Evolutionary conservation across 2,329 filamentous ascomycete genomes (phyloP), one percentile per base, ranked within the genome.

Genomic region (Fusarium nelsonii): DNA sequence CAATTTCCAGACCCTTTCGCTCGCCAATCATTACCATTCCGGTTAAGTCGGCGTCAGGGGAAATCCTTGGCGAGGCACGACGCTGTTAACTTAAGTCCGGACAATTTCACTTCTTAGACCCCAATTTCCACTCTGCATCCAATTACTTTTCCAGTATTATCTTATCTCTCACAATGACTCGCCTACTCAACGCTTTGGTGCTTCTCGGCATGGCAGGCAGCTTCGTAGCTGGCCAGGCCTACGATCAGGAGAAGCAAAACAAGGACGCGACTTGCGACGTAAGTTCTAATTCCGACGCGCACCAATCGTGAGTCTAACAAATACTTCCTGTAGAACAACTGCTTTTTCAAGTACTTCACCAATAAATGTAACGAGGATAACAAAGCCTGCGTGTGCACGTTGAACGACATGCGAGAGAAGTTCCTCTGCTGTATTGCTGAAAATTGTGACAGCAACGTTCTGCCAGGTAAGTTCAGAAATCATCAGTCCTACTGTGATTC

Each of bases 321-420:
- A 4, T 8, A 0, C 2, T 33, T 11, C 4, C 1, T 26, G 3
- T 14, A 63, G 59, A 63, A 62, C 8, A 15, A 28, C 11, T 63
- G 59, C 5, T 63, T 46, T 34, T 62, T 48, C 7, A 45, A 63
- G 1, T 63, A 37, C 16, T 63, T 63, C 3, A 62, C 59, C 3
- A 62, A 63, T 4, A 54, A 62, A 3, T 63, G 59, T 11, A 63
- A 63, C 16, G 20, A 32, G 0, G 57, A 62, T 26, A 63, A 62
- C 9, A 49, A 49, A 11, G 59, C 59, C 6, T 63, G 59, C 4
- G 40, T 46, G 0, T 63, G 59, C 5, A 63, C 57, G 0, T 15
- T 63, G 0, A 40, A 63, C 0, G 59, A 62, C 7, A 62, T 54
- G 48, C 43, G 59, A 3, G 41, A 63, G 18, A 63, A 63, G 0